These are phyloP conservation scores for Lonicera japonica DNA, from an alignment of 129 eudicot genomes.

Conservation along the genomic window DNA sequence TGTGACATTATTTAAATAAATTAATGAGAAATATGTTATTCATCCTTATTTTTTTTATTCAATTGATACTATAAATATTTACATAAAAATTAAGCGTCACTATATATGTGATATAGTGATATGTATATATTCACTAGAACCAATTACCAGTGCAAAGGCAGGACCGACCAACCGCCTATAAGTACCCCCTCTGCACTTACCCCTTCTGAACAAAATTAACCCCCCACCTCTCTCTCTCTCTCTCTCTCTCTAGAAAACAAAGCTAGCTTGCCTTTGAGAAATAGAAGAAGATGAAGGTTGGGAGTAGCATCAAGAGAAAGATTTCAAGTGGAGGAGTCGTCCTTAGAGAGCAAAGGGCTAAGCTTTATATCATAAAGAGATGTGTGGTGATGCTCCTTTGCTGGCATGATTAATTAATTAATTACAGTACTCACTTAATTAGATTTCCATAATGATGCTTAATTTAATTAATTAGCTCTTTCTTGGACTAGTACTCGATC, in stretches of 20 bases:
- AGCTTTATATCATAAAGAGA: conserved; percentile 80
- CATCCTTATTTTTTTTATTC: no score
- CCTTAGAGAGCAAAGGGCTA: conserved; percentile 82
- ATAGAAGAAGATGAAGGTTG: conserved; percentile 29
- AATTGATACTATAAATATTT: no score
- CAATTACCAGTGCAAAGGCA: not conserved
- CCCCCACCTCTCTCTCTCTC: not conserved
- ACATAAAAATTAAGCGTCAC: no score
- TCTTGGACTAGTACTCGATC: not conserved
- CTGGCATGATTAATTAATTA: conserved; percentile 81
- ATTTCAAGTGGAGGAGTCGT: conserved; percentile 69
- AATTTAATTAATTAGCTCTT: not conserved
- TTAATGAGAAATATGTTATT: no score
- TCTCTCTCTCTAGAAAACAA: not conserved
- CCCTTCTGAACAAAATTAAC: not conserved
- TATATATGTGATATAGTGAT: no score
- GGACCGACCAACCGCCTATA: conserved; percentile 37
- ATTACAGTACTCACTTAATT: no score
- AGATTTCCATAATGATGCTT: not conserved
- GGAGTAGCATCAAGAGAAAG: conserved; percentile 49
- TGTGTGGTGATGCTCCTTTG: conserved; percentile 97
- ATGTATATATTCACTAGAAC: no score
- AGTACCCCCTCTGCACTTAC: conserved; percentile 20
- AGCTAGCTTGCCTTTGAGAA: not conserved
- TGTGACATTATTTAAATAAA: no score